Evolutionary conservation across 805 yeast species (phyloP).

Genomic region (Zygosaccharomyces rouxii): DNA sequence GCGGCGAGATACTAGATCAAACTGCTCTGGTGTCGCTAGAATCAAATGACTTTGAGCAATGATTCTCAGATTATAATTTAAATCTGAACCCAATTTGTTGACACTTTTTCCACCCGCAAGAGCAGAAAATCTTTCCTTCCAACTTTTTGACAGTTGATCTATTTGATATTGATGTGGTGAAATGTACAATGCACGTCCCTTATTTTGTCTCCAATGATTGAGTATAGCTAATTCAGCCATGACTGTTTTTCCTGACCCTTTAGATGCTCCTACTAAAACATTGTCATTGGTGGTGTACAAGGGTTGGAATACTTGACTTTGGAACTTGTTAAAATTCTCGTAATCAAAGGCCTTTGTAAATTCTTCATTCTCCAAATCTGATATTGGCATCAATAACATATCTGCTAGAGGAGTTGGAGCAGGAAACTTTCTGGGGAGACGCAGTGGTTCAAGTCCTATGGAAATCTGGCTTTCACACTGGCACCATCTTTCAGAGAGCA

Average conservation of each 20-base stretch:
- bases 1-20: conserved; percentile 66
- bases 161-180: conserved; percentile 56
- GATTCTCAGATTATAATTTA: conserved; percentile 48
- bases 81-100: conserved; percentile 49
- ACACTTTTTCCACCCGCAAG: conserved; percentile 58
- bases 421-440: conserved; percentile 31
- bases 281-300: conserved; percentile 56
- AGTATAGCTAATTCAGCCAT: conserved; percentile 71
- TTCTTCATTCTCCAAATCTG: conserved; percentile 46
- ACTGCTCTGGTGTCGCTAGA: conserved; percentile 74
- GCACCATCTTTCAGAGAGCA: conserved; percentile 82
- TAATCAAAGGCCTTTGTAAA: conserved; percentile 46
- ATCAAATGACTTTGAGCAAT: conserved; percentile 61
- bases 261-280: conserved; percentile 63
- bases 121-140: conserved; percentile 48
- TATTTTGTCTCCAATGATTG: conserved; percentile 64
- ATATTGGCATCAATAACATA: conserved; percentile 43
- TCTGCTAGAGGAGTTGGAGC: conserved; percentile 23
- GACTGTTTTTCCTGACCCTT: conserved; percentile 71
- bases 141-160: conserved; percentile 42
- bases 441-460: conserved; percentile 36
- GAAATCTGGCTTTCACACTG: conserved; percentile 66
- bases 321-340: conserved; percentile 60
- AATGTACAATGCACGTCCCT: conserved; percentile 71
- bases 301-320: conserved; percentile 63